A percentile compares a stretch with the other conserved stretches of the same genome.
Evolutionary conservation across 129 eudicot species (phyloP).

Genomic region (Erigeron canadensis): DNA sequence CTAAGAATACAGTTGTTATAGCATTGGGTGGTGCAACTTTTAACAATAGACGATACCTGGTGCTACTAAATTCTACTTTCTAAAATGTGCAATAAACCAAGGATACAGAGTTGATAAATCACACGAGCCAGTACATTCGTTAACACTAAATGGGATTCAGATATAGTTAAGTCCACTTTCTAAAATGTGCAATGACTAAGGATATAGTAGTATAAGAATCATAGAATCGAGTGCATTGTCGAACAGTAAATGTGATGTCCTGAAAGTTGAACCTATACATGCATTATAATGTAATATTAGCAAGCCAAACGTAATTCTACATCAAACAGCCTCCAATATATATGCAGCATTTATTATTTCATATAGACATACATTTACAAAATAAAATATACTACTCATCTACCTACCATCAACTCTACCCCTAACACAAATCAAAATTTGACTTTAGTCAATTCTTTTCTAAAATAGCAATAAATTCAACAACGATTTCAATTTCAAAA

Average conservation of each 20-base stretch:
- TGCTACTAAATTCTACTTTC: background rate
- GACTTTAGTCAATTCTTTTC: background rate
- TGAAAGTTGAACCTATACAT: constrained; percentile 12
- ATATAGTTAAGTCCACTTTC: background rate
- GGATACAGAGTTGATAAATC: constrained; percentile 2
- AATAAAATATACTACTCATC: background rate
- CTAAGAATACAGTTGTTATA: background rate
- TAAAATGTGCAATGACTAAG: constrained; percentile 5
- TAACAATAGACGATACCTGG: background rate
- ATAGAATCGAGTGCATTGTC: background rate
- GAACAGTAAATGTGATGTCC: background rate
- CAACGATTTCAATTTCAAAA: background rate
- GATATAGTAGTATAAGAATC: constrained; percentile 6
- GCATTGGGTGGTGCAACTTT: background rate
- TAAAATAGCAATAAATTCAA: background rate
- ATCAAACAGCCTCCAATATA: too few relatives aligned
- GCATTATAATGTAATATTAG: constrained; percentile 2
- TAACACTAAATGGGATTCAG: background rate
- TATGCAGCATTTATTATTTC: too few relatives aligned
- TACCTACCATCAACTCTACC: background rate
- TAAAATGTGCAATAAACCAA: constrained; percentile 1
- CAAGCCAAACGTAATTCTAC: too few relatives aligned
- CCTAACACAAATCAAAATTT: constrained; percentile 9
- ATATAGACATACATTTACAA: too few relatives aligned
- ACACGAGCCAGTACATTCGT: background rate